phyloP scores from a whole-genome alignment of 352 stramenopile genomes.

The Globisporangium emineosum region DNA sequence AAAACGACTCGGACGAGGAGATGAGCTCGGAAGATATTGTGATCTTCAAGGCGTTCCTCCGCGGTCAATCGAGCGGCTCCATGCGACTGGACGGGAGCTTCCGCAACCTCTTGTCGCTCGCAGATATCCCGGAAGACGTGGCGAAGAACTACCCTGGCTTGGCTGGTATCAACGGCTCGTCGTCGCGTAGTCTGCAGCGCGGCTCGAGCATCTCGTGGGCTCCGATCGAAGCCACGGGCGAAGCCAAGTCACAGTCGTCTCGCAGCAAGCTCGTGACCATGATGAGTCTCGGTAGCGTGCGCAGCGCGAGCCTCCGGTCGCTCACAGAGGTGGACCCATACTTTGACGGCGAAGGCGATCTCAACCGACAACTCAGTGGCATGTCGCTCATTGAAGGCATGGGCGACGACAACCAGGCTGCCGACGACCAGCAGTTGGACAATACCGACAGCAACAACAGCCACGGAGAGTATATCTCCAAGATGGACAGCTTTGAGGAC shows the following conservation, averaged over 20 bases:
- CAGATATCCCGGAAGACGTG: slow-evolving; percentile 20
- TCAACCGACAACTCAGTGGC: slow-evolving; percentile 46
- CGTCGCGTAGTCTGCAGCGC: slow-evolving; percentile 13
- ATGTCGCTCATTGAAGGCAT: slow-evolving; percentile 36
- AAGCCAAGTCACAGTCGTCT: slow-evolving; percentile 17
- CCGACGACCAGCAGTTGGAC: slow-evolving; percentile 10
- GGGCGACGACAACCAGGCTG: slow-evolving; percentile 12
- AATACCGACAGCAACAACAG: slow-evolving; percentile 4
- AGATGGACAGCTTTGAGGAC: slow-evolving; percentile 27
- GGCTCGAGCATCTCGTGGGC: slow-evolving; percentile 18
- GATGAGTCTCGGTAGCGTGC: slow-evolving; percentile 55
- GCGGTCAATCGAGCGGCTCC: slow-evolving; percentile 46
- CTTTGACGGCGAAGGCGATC: slow-evolving; percentile 38
- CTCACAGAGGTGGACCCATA: slow-evolving; percentile 49
- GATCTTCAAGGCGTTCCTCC: slow-evolving; percentile 61
- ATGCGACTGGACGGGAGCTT: slow-evolving; percentile 28
- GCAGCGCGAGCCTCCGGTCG: slow-evolving; percentile 48
- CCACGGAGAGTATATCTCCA: slow-evolving; percentile 15
- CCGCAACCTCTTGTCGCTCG: slow-evolving; percentile 29
- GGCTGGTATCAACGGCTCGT: slow-evolving; percentile 9
- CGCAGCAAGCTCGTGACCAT: slow-evolving; percentile 35
- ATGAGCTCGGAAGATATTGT: slow-evolving; percentile 60
- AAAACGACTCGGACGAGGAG: slow-evolving; percentile 38
- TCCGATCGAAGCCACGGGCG: slow-evolving; percentile 18
- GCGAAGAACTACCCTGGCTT: slow-evolving; percentile 13